Conservation (phyloP, 1,139 yeast genomes). For the Geotrichum europaeum region DNA sequence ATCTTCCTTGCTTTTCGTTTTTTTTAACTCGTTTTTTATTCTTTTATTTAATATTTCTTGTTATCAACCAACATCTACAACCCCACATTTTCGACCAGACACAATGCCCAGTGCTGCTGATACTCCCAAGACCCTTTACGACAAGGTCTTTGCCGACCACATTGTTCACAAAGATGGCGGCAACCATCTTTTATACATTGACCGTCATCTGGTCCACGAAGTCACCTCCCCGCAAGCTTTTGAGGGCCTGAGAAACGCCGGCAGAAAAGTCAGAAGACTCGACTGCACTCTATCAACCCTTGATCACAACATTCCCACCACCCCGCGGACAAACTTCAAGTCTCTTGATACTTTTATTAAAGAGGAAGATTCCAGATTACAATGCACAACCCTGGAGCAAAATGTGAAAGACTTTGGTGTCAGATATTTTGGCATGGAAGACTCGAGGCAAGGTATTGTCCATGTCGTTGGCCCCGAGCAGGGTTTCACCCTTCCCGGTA, state of each 20-base stretch:
- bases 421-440: constrained; percentile 90
- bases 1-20: background rate
- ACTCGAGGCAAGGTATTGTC: constrained; percentile 92
- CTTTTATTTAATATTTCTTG: background rate
- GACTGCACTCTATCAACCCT: constrained; percentile 97
- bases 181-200: constrained; percentile 80
- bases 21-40: background rate
- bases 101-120: constrained; percentile 26
- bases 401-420: constrained; percentile 86
- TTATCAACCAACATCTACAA: background rate
- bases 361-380: constrained; percentile 86
- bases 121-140: constrained; percentile 60
- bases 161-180: constrained; percentile 83
- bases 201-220: constrained; percentile 95
- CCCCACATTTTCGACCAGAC: background rate
- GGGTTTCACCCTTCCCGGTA: constrained; percentile 96
- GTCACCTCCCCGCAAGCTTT: constrained; percentile 99
- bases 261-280: constrained; percentile 78
- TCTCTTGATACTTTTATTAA: constrained; percentile 75
- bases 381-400: constrained; percentile 85
- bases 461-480: constrained; percentile 99
- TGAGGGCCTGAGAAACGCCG: constrained; percentile 85
- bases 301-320: constrained; percentile 95
- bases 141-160: constrained; percentile 93
- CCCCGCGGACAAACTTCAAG: constrained; percentile 69